Base-by-base conservation (phyloP, 331 rosid genomes). In the Rosa hybrid region DNA sequence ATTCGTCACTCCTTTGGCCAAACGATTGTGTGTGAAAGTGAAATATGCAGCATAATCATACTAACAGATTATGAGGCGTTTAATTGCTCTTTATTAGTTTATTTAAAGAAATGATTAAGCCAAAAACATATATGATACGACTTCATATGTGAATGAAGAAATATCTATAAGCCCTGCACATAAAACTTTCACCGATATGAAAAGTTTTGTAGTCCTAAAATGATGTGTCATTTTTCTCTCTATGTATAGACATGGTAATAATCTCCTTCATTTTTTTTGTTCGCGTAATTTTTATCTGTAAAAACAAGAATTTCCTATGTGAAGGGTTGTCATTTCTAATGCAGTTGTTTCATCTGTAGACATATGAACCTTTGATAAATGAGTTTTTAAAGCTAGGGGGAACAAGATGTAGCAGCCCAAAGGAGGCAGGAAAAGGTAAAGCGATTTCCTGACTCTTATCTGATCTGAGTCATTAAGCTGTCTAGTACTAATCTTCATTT, bases 371-470 rank as follows among this genome's bases (percentile, higher is more conserved):
- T 69, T 83, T 78, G 63, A 78, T 86, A n/a, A 59, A 62, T 60
- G 89, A 81, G 54, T 79, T 92, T 48, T 70, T 82, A 60, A 92
- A 91, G 86, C 84, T 86, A 75, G 98, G 98, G 53, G 98, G 97
- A 83, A 51, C 73, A 50, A 85, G 72, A 83, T 90, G 95, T 89
- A 83, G 89, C 83, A 88, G 89, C 78, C 86, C 88, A 38, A 41
- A 6, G 30, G 98, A 91, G 84, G 94, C 94, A 68, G 95, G 90
- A 71, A 86, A 83, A 87, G 97, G 98, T 94, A 88, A 70, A 68
- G 76, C 77, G 64, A 42, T 78, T 45, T 60, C 23, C 42, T 68
- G 72, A 78, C 72, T 77, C 71, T 78, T 74, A 49, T 42, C 46
- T 45, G 63, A 21, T 59, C 68, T 41, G 30, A 25, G 68, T 62